phyloP scores from a whole-genome alignment of 768 basidiomycete genomes.

The Suillus bovinus region DNA sequence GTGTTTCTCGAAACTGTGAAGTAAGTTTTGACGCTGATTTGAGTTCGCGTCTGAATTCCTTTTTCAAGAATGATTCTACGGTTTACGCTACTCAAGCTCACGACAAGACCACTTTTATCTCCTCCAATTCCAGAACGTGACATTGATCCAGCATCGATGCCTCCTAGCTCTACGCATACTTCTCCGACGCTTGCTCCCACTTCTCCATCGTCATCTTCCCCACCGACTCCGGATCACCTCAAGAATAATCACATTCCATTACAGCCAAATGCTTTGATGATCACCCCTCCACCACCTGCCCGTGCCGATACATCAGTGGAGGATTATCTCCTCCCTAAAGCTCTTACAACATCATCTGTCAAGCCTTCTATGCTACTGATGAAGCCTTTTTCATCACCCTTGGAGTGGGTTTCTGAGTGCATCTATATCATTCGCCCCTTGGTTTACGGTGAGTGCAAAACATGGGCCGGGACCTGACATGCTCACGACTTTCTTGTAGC shows the following conservation, averaged over 20 bases:
- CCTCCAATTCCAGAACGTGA: conserved; percentile 88
- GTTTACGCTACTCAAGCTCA: conserved; percentile 69
- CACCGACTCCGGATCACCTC: conserved; percentile 75
- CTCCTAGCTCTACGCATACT: conserved; percentile 50
- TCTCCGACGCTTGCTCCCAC: conserved; percentile 65
- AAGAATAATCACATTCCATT: conserved; percentile 74
- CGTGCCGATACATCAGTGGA: conserved; percentile 63
- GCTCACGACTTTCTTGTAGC: conserved; percentile 17
- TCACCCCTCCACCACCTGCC: conserved; percentile 48
- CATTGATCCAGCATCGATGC: conserved; percentile 72
- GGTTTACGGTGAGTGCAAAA: conserved; percentile 60
- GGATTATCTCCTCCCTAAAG: conserved; percentile 82
- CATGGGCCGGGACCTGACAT: conserved; percentile 13
- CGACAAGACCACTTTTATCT: conserved; percentile 71
- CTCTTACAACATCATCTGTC: conserved; percentile 70
- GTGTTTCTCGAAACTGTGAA: conserved; percentile 81
- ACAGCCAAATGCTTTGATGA: conserved; percentile 62
- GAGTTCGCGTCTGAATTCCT: conserved; percentile 10
- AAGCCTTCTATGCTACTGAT: conserved; percentile 70
- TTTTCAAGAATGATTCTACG: conserved; percentile 68
- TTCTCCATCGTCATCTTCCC: conserved; percentile 53
- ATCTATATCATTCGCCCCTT: conserved; percentile 75
- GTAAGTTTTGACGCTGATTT: conserved; percentile 44
- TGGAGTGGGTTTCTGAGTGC: conserved; percentile 75
- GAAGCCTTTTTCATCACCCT: conserved; percentile 55